These are phyloP conservation scores for Lodderomyces metapsilosis DNA, from an alignment of 1,139 yeast genomes.

Conservation along the genomic window DNA sequence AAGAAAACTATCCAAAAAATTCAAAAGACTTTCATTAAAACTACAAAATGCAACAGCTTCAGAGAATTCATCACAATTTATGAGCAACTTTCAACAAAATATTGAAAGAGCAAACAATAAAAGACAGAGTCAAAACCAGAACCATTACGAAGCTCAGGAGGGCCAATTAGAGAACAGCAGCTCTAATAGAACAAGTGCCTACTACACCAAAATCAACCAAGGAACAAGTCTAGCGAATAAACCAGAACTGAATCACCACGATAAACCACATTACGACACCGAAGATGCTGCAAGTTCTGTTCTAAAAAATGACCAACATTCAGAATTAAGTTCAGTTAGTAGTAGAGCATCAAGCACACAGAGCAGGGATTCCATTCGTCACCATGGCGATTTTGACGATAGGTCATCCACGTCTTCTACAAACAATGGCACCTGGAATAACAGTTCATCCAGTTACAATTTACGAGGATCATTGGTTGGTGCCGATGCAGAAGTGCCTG, in stretches of 20 bases:
- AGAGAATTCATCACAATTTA: slow-evolving; percentile 41
- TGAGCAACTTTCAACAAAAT: slow-evolving; percentile 44
- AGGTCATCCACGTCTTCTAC: slow-evolving; percentile 7
- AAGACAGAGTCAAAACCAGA: not conserved
- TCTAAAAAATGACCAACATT: slow-evolving; percentile 6
- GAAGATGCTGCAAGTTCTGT: slow-evolving; percentile 5
- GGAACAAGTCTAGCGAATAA: slow-evolving; percentile 3
- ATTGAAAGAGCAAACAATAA: slow-evolving; percentile 16
- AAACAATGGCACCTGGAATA: slow-evolving; percentile 6
- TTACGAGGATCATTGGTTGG: slow-evolving; percentile 18
- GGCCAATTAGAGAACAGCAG: not conserved
- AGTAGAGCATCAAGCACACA: slow-evolving; percentile 12
- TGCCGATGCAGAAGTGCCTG: slow-evolving; percentile 27
- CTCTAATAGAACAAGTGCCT: slow-evolving; percentile 22
- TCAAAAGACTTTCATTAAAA: slow-evolving; percentile 41
- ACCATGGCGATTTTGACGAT: not conserved
- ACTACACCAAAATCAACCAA: slow-evolving; percentile 32
- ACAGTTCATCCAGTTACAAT: slow-evolving; percentile 14
- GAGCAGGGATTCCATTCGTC: slow-evolving; percentile 3
- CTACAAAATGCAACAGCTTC: slow-evolving; percentile 35
- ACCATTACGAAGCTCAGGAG: no score
- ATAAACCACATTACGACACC: not conserved
- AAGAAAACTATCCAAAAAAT: slow-evolving; percentile 35
- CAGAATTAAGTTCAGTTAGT: slow-evolving; percentile 13
- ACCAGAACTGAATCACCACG: not conserved